Conservation (phyloP, 352 stramenopile species). For the Thalassiosira exigua region DNA sequence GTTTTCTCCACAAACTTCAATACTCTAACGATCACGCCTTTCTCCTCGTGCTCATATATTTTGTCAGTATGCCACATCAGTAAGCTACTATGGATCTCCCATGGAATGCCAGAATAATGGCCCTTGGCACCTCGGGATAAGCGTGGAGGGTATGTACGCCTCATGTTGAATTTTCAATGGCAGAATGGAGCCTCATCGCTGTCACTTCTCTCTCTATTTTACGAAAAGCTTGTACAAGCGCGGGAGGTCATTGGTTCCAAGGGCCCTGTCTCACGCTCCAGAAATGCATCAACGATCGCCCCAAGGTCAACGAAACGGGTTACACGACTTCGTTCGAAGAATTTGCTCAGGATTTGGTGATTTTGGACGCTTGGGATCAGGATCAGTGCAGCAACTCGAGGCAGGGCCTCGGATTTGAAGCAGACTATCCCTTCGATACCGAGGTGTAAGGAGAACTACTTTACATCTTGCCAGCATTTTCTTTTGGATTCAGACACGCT, state of each 20-base stretch:
- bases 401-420: constrained; percentile 23
- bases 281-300: constrained; percentile 10
- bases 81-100: constrained; percentile 2
- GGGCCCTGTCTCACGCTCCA: constrained; percentile 39
- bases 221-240: constrained; percentile 35
- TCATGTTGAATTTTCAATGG: too few species aligned
- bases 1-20: not conserved
- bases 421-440: constrained; percentile 30
- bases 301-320: not conserved
- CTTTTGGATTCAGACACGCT: not conserved
- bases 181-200: too few species aligned
- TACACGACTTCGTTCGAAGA: constrained; percentile 24
- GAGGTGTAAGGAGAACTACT: constrained; percentile 24
- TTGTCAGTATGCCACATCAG: too few species aligned
- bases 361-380: constrained; percentile 21
- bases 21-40: not conserved
- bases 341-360: constrained; percentile 20
- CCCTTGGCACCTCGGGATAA: constrained; percentile 36
- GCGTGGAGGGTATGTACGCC: too few species aligned
- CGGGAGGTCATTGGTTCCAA: constrained; percentile 22
- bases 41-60: not conserved
- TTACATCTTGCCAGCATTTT: constrained; percentile 3
- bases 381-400: constrained; percentile 17
- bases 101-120: constrained; percentile 36
- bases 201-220: too few species aligned